Base-by-base conservation (phyloP, 805 yeast species). In the Myxozyma lipomycoides region DNA sequence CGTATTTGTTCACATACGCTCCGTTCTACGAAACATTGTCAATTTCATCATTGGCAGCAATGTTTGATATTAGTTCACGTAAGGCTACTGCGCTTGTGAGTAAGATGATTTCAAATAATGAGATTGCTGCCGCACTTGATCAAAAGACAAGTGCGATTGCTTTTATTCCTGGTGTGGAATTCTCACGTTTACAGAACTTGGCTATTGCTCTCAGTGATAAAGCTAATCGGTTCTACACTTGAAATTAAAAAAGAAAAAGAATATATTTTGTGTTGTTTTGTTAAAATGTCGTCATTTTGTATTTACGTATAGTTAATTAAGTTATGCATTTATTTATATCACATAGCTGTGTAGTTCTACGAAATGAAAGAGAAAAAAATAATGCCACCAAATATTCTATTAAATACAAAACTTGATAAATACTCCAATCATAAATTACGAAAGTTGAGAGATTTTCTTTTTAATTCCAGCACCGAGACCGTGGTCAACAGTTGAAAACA, bases 1-100 rank as follows among this genome's bases (percentile, higher is more conserved):
- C 97, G n/a, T 93, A 86, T 69, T 75, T 93, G 58, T 86, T 88
- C 76, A 83, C 86, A 58, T 89, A 84, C 73, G 86, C 86, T 66
- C 70, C 82, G 30, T 82, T 81, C 62, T 89, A 83, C 72, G 73
- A 83, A 55, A 84, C 85, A 58, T 77, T 91, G 49, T 83, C 96
- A 2, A 69, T 89, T 44, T 68, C 73, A 17, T 80, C 80, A 60
- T 74, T 93, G 62, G 73, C 88, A 21, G 66, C 73, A 44, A 75
- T 81, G 55, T 93, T 91, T 67, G 83, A 81, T 61, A 72, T 91
- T 44, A 67, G 78, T 15, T 74, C 71, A 54, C 73, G 71, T 12
- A 73, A 74, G 49, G 84, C 89, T 44, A 69, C 74, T 42, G 79
- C 83, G 34, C 76, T 85, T 51, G 77, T 90, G 49, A 77, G 83